A percentile compares a stretch with the other conserved stretches of the same genome.
Conservation (phyloP, 306 rosid species). For the Dryas alaskensis region DNA sequence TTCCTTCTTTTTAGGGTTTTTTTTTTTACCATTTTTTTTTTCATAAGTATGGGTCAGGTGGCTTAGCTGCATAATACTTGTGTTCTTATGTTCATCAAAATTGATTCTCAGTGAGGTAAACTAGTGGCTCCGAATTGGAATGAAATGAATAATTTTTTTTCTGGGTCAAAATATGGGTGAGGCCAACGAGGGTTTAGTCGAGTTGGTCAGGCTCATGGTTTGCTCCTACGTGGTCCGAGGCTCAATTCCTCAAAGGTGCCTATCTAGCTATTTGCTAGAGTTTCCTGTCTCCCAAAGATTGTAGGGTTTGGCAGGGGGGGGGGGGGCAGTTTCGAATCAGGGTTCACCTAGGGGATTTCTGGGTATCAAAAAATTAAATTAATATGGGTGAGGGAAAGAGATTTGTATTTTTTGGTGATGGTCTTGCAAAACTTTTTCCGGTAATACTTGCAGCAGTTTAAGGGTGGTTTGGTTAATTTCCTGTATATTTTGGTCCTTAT, state of each 20-base stretch:
- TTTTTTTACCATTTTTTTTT: too few relatives aligned
- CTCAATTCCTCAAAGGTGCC: too few relatives aligned
- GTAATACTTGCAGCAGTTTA: not conserved
- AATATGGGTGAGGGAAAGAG: too few relatives aligned
- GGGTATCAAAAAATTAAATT: too few relatives aligned
- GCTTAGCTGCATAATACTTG: not conserved
- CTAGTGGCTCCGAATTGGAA: not conserved
- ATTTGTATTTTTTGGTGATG: not conserved
- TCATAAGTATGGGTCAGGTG: not conserved
- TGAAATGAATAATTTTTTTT: not conserved
- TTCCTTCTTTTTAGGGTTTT: not conserved
- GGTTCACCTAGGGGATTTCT: too few relatives aligned
- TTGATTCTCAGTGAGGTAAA: not conserved
- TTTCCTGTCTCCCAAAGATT: too few relatives aligned
- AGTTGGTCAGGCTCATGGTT: too few relatives aligned
- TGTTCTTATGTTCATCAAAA: not conserved
- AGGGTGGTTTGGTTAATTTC: not conserved
- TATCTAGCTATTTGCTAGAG: too few relatives aligned
- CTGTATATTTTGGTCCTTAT: conserved; percentile 20
- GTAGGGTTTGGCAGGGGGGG: too few relatives aligned
- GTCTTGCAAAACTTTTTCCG: not conserved
- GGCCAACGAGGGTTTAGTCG: too few relatives aligned
- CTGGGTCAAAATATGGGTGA: not conserved
- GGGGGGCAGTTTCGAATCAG: too few relatives aligned
- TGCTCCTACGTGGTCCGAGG: too few relatives aligned